phyloP scores from a whole-genome alignment of 2,329 filamentous ascomycete genomes.

The Xylariaceae sp. region DNA sequence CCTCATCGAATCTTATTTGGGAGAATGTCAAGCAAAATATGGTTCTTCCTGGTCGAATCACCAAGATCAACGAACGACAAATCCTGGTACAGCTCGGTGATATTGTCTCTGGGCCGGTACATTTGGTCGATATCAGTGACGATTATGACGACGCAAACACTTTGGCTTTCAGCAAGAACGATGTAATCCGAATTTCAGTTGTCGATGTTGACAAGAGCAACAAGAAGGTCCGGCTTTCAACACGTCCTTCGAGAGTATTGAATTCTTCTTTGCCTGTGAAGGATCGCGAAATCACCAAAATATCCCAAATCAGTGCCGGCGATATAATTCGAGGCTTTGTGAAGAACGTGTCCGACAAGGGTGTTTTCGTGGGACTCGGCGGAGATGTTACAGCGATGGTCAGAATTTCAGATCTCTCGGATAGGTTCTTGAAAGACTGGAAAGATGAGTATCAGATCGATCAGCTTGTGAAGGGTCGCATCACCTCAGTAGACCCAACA shows the following conservation, averaged over 20 bases:
- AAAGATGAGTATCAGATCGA: slow-evolving; percentile 85
- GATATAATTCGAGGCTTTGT: slow-evolving; percentile 89
- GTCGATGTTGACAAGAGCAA: slow-evolving; percentile 79
- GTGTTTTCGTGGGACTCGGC: slow-evolving; percentile 83
- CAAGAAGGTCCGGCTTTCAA: slow-evolving; percentile 81
- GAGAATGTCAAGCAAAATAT: slow-evolving; percentile 75
- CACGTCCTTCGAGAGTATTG: slow-evolving; percentile 83
- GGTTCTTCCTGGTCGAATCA: slow-evolving; percentile 81
- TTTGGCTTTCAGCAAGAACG: slow-evolving; percentile 76
- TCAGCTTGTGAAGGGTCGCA: slow-evolving; percentile 86
- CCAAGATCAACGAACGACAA: slow-evolving; percentile 81
- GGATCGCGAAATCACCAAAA: slow-evolving; percentile 75
- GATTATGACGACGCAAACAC: slow-evolving; percentile 83
- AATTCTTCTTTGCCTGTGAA: slow-evolving; percentile 81
- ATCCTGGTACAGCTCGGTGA: slow-evolving; percentile 86
- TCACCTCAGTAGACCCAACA: slow-evolving; percentile 70
- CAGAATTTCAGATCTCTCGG: slow-evolving; percentile 85
- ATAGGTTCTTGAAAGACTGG: slow-evolving; percentile 93
- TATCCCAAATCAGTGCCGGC: slow-evolving; percentile 73
- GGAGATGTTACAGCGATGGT: slow-evolving; percentile 81
- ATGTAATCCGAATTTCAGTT: slow-evolving; percentile 85
- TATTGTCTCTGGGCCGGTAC: slow-evolving; percentile 74
- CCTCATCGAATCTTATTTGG: slow-evolving; percentile 64
- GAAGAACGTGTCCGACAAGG: slow-evolving; percentile 86
- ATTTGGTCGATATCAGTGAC: slow-evolving; percentile 82